A percentile compares a stretch with the other conserved stretches of the same genome.
Evolutionary conservation across 75 land plant species (phyloP).

Genomic region (Larix kaempferi): DNA sequence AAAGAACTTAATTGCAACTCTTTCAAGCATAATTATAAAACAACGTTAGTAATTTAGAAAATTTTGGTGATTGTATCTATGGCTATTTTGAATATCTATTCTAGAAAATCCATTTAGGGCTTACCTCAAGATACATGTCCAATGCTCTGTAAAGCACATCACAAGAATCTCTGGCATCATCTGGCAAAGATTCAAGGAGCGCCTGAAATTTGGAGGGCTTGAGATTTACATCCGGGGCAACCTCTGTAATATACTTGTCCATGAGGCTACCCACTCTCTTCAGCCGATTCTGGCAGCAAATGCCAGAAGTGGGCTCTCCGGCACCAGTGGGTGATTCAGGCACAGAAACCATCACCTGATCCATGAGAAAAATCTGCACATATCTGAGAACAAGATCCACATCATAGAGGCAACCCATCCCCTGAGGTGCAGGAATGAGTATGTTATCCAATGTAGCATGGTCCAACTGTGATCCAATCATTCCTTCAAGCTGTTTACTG

Average conservation of each 20-base stretch:
- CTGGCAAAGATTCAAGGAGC: slow-evolving; percentile 58
- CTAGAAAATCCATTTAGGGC: background rate
- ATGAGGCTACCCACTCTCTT: slow-evolving; percentile 56
- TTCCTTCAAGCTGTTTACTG: slow-evolving; percentile 55
- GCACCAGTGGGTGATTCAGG: slow-evolving; percentile 9
- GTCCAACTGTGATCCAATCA: slow-evolving; percentile 88
- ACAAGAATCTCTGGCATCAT: slow-evolving; percentile 65
- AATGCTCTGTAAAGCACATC: slow-evolving; percentile 75
- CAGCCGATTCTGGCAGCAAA: slow-evolving; percentile 7
- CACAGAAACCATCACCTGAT: slow-evolving; percentile 11
- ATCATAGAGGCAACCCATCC: slow-evolving; percentile 61
- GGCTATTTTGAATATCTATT: background rate
- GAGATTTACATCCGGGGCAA: slow-evolving; percentile 77
- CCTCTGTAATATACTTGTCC: slow-evolving; percentile 80
- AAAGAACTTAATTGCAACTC: background rate
- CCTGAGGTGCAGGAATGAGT: slow-evolving; percentile 60
- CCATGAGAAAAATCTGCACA: slow-evolving; percentile 45
- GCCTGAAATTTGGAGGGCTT: slow-evolving; percentile 67
- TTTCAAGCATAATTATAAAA: background rate
- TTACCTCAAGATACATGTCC: slow-evolving; percentile 91
- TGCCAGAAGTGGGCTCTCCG: slow-evolving; percentile 9
- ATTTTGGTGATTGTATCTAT: background rate
- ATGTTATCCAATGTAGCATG: slow-evolving; percentile 80
- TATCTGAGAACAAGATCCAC: slow-evolving; percentile 75
- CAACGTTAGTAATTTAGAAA: background rate